Base-by-base conservation (phyloP, 2,329 filamentous ascomycete species). In the Sporothrix brasiliensis region DNA sequence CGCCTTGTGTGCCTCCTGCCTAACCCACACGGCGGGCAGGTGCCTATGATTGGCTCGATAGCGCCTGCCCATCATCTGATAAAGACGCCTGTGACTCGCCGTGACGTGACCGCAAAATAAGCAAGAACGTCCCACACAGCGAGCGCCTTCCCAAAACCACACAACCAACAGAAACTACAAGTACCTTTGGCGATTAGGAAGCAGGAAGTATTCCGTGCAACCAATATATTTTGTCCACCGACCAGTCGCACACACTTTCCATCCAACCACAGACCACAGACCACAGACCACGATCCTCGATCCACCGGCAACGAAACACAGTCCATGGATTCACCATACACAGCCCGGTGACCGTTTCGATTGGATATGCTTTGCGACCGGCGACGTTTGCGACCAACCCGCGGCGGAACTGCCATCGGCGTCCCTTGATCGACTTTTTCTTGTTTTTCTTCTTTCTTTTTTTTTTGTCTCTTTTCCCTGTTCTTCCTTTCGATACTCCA, bases 71-170 rank as follows among this genome's bases (percentile, higher is more conserved):
- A 2, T 24, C 50, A 11, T 41, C 49, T 56, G 68, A 61, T 63
- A 30, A 60, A 53, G 27, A 11, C n/a, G 47, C 69, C 66, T 70
- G 56, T 65, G 67, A 69, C 70, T 69, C 21, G 34, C 58, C 53
- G 70, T 71, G 70, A 71, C 70, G 70, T 71, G 70, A 71, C 70
- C 58, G 21, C 47, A 34, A 63, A 39, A 39, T 47, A 47, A 24
- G 39, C 39, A 44, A 47, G 47, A 54, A 14, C 47, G n/a, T 41
- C 53, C n/a, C 30, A 27, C 52, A 44, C 52, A 50, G 13, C 11
- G 34, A 39, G 41, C 34, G 19, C 68, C 21, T 39, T 21, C 49
- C 21, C 50, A 24, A 54, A 50, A 24, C n/a, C 39, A 21, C 16
- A 34, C 34, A 34, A 34, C 61, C 27, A 41, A 44, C 44, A 27